Percentiles rank a stretch among this genome's conserved stretches.
phyloP scores from a whole-genome alignment of 345 rosid genomes.

The Capsella bursapastoris region DNA sequence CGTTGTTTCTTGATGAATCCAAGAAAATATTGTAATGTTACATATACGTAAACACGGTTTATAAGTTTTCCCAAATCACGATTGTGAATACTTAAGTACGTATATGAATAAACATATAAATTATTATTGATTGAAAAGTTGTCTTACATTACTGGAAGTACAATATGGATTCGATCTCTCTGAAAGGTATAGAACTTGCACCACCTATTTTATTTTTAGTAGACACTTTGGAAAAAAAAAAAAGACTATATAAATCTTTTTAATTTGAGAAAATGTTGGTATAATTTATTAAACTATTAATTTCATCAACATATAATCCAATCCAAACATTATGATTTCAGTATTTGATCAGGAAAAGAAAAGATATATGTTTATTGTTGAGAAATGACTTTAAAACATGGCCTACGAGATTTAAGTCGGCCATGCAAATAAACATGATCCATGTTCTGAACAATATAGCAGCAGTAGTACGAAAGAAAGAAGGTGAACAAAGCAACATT shows the following conservation, averaged over 20 bases:
- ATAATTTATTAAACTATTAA: neutral
- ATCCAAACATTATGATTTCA: neutral
- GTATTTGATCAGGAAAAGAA: neutral
- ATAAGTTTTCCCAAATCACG: neutral
- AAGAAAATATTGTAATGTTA: neutral
- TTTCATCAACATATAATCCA: neutral
- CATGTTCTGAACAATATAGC: neutral
- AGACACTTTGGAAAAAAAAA: neutral
- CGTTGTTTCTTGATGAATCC: neutral
- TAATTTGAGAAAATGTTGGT: too few relatives aligned
- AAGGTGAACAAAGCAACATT: neutral
- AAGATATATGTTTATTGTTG: neutral
- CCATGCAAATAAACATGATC: conserved; percentile 2
- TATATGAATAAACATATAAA: too few relatives aligned
- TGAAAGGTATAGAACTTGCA: neutral
- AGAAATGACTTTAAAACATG: neutral
- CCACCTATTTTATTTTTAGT: neutral
- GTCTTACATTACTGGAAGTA: too few relatives aligned
- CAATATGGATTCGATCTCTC: too few relatives aligned
- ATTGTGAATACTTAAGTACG: neutral
- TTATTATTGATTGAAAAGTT: too few relatives aligned
- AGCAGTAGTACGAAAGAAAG: neutral
- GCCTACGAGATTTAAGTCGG: conserved; percentile 28
- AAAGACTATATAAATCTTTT: neutral
- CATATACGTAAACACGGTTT: neutral